Conservation (phyloP, 2,329 filamentous ascomycete species). For the Microascus cirrosus region DNA sequence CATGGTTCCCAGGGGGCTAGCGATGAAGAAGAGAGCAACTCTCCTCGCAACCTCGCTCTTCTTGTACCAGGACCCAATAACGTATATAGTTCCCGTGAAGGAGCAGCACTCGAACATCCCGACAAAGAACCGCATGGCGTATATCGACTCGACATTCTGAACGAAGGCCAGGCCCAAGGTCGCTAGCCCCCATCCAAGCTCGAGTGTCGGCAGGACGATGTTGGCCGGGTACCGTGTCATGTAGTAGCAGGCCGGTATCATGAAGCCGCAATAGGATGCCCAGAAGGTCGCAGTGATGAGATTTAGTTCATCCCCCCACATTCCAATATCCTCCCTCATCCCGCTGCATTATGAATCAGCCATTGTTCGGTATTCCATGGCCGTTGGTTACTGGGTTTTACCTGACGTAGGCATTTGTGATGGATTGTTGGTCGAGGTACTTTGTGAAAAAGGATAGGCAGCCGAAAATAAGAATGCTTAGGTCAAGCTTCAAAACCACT, state of each 20-base stretch:
- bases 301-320: slow-evolving; percentile 22
- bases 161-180: slow-evolving; percentile 19
- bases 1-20: slow-evolving; percentile 37
- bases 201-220: slow-evolving; percentile 15
- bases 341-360: slow-evolving; percentile 15
- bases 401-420: slow-evolving; percentile 25
- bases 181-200: slow-evolving; percentile 18
- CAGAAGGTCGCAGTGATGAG: slow-evolving; percentile 18
- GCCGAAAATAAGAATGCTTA: slow-evolving; percentile 24
- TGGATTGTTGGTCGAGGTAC: slow-evolving; percentile 23
- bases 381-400: slow-evolving; percentile 6
- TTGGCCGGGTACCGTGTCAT: slow-evolving; percentile 24
- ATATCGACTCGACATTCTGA: slow-evolving; percentile 18
- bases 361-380: neutral
- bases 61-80: slow-evolving; percentile 24
- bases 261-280: slow-evolving; percentile 26
- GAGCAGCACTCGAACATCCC: slow-evolving; percentile 18
- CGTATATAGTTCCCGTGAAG: slow-evolving; percentile 17
- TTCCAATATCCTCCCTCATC: slow-evolving; percentile 21
- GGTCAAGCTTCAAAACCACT: slow-evolving; percentile 23
- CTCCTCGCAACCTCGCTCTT: slow-evolving; percentile 29
- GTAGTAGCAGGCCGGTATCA: slow-evolving; percentile 27
- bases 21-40: slow-evolving; percentile 35
- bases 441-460: slow-evolving; percentile 27
- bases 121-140: slow-evolving; percentile 22